These are phyloP conservation scores for Glarea lozoyensis DNA, from an alignment of 495 filamentous ascomycete species.

Conservation along the genomic window DNA sequence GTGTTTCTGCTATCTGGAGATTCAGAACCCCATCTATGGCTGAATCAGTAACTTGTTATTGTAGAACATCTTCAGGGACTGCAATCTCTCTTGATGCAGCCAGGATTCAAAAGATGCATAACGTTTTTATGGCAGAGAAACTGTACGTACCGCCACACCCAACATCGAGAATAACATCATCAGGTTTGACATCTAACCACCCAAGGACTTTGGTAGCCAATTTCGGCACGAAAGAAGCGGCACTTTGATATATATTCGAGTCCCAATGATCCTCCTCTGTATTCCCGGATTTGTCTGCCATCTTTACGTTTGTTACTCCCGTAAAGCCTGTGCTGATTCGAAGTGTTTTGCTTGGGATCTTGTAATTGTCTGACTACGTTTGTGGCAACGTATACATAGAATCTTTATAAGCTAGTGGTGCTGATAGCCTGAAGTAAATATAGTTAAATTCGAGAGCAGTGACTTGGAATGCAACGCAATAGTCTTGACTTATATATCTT, in stretches of 20 bases:
- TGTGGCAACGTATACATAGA: not conserved
- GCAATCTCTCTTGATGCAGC: too few relatives aligned
- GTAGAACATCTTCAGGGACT: too few relatives aligned
- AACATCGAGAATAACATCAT: conserved; percentile 60
- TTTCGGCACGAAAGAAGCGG: conserved; percentile 65
- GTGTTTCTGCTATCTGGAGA: conserved; percentile 35
- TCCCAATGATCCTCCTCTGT: conserved; percentile 46
- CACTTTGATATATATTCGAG: conserved; percentile 48
- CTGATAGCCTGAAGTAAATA: not conserved
- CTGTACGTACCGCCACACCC: conserved; percentile 56
- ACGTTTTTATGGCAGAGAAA: too few relatives aligned
- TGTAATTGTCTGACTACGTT: too few relatives aligned
- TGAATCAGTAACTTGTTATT: too few relatives aligned
- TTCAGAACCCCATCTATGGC: conserved; percentile 55
- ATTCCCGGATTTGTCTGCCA: conserved; percentile 1
- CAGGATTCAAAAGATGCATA: too few relatives aligned
- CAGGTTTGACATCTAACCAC: conserved; percentile 51
- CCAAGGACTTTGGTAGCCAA: conserved; percentile 55
- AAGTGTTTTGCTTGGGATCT: too few relatives aligned
- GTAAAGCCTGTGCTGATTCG: not conserved
- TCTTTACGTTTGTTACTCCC: too few relatives aligned
- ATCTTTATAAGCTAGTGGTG: not conserved
- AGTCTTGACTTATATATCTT: too few relatives aligned
- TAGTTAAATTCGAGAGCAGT: not conserved
- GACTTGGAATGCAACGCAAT: not conserved